Conservation (phyloP, 2,329 filamentous ascomycete species). For the Aotearoamyces nothofagi region DNA sequence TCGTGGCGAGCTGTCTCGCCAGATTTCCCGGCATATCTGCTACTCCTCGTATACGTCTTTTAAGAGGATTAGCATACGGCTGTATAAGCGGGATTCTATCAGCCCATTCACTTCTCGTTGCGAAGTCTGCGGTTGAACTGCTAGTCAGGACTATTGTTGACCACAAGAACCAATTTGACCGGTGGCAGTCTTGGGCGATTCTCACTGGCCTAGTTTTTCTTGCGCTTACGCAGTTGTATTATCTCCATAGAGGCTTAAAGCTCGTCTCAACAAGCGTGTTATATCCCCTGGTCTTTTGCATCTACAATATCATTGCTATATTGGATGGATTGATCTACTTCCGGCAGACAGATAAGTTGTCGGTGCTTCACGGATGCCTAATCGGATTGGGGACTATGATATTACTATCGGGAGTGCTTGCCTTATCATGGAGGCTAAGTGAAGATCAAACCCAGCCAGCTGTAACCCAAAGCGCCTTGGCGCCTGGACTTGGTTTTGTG, state of each 20-base stretch:
- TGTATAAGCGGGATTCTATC: slow-evolving; percentile 85
- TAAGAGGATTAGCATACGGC: slow-evolving; percentile 76
- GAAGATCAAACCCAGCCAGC: slow-evolving; percentile 52
- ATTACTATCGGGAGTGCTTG: slow-evolving; percentile 74
- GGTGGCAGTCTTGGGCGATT: slow-evolving; percentile 91
- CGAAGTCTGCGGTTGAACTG: slow-evolving; percentile 92
- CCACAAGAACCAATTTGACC: slow-evolving; percentile 80
- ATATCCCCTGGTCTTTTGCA: slow-evolving; percentile 94
- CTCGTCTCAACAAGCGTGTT: slow-evolving; percentile 89
- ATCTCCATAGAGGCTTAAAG: slow-evolving; percentile 84
- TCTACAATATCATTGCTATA: slow-evolving; percentile 98
- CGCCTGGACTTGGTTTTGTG: slow-evolving; percentile 70
- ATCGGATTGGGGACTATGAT: slow-evolving; percentile 80
- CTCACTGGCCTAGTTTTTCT: slow-evolving; percentile 66
- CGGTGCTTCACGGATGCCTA: slow-evolving; percentile 58
- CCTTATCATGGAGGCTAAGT: slow-evolving; percentile 84
- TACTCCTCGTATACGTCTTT: slow-evolving; percentile 54
- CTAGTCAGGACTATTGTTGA: slow-evolving; percentile 77
- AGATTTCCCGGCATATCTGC: slow-evolving; percentile 35
- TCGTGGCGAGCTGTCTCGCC: slow-evolving; percentile 41
- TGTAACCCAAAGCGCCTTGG: slow-evolving; percentile 52
- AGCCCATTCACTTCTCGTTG: slow-evolving; percentile 81
- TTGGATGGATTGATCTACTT: slow-evolving; percentile 96
- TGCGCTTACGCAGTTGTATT: slow-evolving; percentile 85
- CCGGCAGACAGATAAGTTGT: slow-evolving; percentile 68